Evolutionary conservation across 2,329 filamentous ascomycete species (phyloP), one percentile per base, ranked within the genome.

Genomic region (Ceratocystis variospora): DNA sequence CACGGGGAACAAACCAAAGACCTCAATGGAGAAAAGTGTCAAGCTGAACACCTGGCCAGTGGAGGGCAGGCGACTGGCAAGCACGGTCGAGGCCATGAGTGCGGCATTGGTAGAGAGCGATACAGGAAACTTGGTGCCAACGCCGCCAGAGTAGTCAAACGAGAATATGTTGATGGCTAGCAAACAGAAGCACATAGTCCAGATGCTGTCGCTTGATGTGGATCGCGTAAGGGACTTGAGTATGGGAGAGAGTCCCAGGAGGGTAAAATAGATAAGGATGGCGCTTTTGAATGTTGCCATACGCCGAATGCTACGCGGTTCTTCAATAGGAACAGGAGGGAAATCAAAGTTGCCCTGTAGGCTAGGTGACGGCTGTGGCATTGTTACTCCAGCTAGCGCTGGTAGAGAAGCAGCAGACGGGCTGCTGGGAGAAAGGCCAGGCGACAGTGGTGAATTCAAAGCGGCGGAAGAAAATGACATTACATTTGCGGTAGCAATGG

Each of bases 1-100:
- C 3, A 99, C 92, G n/a, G 94, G 94, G 71, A 97, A 97, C 6
- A 99, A 81, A 0, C 93, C 94, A 75, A 97, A 99, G 0, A 99
- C 90, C 74, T 99, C 90, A 71, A 99, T 97, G 69, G 87, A 92
- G 81, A 99, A 97, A 5, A 99, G 83, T 0, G 93, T 96, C 37
- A 99, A 79, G 69, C 88, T 93, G 73, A 99, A 99, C 0, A 99
- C 94, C 74, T 96, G 90, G 0, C 90, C 92, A 0, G 94, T 97
- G 17, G 87, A 90, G 5, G 89, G 89, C 10, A 99, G 81, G 0
- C 92, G 87, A 62, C 89, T 95, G 1, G 94, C 94, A 10, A 99
- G 83, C 68, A 99, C 92, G 0, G 94, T 96, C 4, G 88, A 93
- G 0, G 93, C 93, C 91, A 97, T 97, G 64, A 99, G 81, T 0